phyloP scores from a whole-genome alignment of 2,329 filamentous ascomycete genomes.

The Botryotinia convoluta region DNA sequence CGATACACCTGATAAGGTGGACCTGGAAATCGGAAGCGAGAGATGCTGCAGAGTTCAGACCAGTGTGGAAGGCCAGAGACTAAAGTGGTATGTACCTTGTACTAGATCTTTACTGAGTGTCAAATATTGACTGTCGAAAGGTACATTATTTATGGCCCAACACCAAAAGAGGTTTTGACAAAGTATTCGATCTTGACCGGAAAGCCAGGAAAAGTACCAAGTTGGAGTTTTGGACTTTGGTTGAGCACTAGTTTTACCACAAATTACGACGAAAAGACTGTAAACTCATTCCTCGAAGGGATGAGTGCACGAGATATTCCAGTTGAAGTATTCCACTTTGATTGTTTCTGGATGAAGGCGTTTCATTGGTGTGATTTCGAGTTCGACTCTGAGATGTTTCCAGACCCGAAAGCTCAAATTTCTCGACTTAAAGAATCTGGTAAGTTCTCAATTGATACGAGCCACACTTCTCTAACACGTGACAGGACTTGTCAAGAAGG shows the following conservation, averaged over 20 bases:
- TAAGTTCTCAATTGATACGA: slow-evolving; percentile 15
- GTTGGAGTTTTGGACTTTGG: slow-evolving; percentile 76
- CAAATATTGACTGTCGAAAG: slow-evolving; percentile 24
- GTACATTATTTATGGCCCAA: slow-evolving; percentile 69
- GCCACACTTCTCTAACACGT: not conserved
- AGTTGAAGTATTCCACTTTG: slow-evolving; percentile 60
- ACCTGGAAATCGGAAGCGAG: slow-evolving; percentile 72
- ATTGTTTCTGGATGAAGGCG: slow-evolving; percentile 62
- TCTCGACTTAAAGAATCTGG: slow-evolving; percentile 50
- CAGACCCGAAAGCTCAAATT: slow-evolving; percentile 56
- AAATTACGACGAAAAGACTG: slow-evolving; percentile 57
- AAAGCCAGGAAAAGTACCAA: slow-evolving; percentile 60
- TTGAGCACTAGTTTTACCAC: slow-evolving; percentile 68
- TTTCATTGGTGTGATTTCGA: slow-evolving; percentile 65
- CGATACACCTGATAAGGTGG: slow-evolving; percentile 66
- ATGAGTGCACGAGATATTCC: slow-evolving; percentile 57
- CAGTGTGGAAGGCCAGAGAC: slow-evolving; percentile 63
- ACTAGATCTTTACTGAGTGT: not conserved
- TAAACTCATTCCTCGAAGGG: slow-evolving; percentile 56
- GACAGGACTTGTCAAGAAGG: slow-evolving; percentile 42
- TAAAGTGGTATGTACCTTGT: slow-evolving; percentile 54
- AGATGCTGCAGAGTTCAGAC: slow-evolving; percentile 69
- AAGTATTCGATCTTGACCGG: slow-evolving; percentile 68
- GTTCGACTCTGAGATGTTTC: slow-evolving; percentile 57
- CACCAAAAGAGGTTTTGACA: slow-evolving; percentile 67